Percentiles rank a stretch among this genome's conserved stretches.
These are phyloP conservation scores for Lipomyces oligophaga DNA, from an alignment of 805 yeast genomes.

Conservation along the genomic window DNA sequence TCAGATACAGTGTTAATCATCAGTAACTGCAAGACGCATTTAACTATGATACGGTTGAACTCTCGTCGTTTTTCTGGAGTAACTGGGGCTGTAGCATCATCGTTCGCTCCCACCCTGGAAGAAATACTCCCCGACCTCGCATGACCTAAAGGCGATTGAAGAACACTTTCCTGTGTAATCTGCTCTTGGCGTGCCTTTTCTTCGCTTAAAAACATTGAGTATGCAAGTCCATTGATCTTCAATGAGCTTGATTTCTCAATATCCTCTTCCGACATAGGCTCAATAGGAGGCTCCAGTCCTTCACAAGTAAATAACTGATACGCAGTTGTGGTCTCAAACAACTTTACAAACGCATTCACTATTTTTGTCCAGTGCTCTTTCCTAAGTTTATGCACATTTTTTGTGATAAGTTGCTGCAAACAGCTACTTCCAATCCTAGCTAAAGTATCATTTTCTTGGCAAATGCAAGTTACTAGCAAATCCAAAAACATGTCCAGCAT, in stretches of 20 bases:
- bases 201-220: constrained; percentile 4
- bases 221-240: constrained; percentile 24
- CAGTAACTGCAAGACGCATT: constrained; percentile 83
- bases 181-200: constrained; percentile 23
- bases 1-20: constrained; percentile 85
- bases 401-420: constrained; percentile 70
- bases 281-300: constrained; percentile 47
- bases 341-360: constrained; percentile 56
- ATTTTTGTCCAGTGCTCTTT: constrained; percentile 71
- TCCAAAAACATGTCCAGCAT: constrained; percentile 76
- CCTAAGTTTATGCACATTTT: constrained; percentile 63
- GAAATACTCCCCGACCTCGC: background rate
- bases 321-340: constrained; percentile 84
- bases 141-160: constrained; percentile 5
- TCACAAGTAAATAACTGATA: constrained; percentile 56
- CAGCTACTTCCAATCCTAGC: constrained; percentile 93
- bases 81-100: constrained; percentile 3
- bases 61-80: constrained; percentile 46
- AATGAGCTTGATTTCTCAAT: constrained; percentile 7
- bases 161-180: constrained; percentile 12
- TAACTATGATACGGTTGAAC: constrained; percentile 73
- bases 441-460: constrained; percentile 95
- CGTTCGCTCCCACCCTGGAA: background rate
- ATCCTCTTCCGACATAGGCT: constrained; percentile 20
- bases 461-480: constrained; percentile 78